Evolutionary conservation across 2,329 filamentous ascomycete genomes (phyloP).

Genomic region (Botrytis byssoidea): DNA sequence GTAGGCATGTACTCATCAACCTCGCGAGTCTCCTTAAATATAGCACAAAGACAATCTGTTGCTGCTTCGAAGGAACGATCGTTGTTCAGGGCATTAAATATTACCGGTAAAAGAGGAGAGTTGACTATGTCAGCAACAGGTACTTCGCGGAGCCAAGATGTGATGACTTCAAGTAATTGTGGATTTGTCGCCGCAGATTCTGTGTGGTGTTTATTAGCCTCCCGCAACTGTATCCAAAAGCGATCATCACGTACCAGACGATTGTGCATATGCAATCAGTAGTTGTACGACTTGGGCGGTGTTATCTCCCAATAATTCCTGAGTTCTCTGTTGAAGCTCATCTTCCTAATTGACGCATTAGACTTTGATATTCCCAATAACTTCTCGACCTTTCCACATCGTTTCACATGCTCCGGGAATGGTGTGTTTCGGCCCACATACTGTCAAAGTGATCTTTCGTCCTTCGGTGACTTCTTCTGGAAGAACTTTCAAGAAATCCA

Average conservation of each 20-base stretch:
- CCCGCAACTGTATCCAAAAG: conserved; percentile 20
- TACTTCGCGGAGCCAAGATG: conserved; percentile 94
- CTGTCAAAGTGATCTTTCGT: conserved; percentile 98
- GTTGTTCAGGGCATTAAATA: conserved; percentile 73
- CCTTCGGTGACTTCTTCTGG: conserved; percentile 99
- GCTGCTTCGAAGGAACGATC: conserved; percentile 82
- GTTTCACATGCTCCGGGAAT: conserved; percentile 43
- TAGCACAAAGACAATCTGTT: conserved; percentile 87
- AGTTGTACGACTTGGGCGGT: conserved; percentile 82
- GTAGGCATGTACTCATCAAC: conserved; percentile 84
- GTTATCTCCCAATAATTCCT: conserved; percentile 87
- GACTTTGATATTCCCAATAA: conserved; percentile 42
- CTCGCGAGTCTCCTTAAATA: conserved; percentile 88
- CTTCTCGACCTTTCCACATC: conserved; percentile 40
- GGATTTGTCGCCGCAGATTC: conserved; percentile 80
- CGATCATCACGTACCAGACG: conserved; percentile 66
- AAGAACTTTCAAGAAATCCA: conserved; percentile 95
- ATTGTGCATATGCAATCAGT: conserved; percentile 86
- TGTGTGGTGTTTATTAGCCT: conserved; percentile 41
- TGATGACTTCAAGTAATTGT: conserved; percentile 89
- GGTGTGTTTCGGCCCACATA: conserved; percentile 71
- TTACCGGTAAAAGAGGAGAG: conserved; percentile 78
- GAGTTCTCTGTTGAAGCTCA: conserved; percentile 81
- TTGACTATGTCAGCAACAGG: conserved; percentile 79
- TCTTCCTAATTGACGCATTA: conserved; percentile 76